A percentile compares a stretch with the other conserved stretches of the same genome.
These are phyloP conservation scores for Aspergillus sp. DNA, from an alignment of 2,329 filamentous ascomycete species.

Conservation along the genomic window DNA sequence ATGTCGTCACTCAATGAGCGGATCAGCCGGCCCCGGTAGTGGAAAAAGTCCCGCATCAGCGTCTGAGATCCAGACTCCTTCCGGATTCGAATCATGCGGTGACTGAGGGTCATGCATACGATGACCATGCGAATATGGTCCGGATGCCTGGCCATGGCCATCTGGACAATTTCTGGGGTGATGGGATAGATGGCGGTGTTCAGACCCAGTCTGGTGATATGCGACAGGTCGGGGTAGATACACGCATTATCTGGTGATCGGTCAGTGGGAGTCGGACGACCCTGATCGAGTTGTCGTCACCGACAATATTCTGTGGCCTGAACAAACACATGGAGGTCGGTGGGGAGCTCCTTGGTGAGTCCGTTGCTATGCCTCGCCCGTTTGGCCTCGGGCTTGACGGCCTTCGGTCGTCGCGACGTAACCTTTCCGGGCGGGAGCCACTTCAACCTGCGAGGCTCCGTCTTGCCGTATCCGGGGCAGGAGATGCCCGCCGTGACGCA, in stretches of 20 bases:
- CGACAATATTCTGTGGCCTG: constrained; percentile 33
- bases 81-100: constrained; percentile 31
- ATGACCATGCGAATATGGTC: constrained; percentile 31
- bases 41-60: constrained; percentile 28
- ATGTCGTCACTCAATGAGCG: constrained; percentile 32
- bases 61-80: constrained; percentile 13
- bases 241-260: too few relatives aligned
- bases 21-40: constrained; percentile 31
- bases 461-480: background rate
- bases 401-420: too few relatives aligned
- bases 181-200: constrained; percentile 27
- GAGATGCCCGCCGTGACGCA: background rate
- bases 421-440: background rate
- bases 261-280: background rate
- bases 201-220: constrained; percentile 25
- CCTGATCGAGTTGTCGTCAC: constrained; percentile 12
- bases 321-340: constrained; percentile 19
- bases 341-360: background rate
- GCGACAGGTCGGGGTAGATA: too few relatives aligned
- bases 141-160: constrained; percentile 17
- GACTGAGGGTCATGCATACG: constrained; percentile 34
- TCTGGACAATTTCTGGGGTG: constrained; percentile 18
- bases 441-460: background rate
- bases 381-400: too few relatives aligned
- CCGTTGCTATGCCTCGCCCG: too few relatives aligned